A percentile compares a stretch with the other conserved stretches of the same genome.
These are phyloP conservation scores for Podospora pseudoanserina DNA, from an alignment of 495 filamentous ascomycete genomes.

Conservation along the genomic window DNA sequence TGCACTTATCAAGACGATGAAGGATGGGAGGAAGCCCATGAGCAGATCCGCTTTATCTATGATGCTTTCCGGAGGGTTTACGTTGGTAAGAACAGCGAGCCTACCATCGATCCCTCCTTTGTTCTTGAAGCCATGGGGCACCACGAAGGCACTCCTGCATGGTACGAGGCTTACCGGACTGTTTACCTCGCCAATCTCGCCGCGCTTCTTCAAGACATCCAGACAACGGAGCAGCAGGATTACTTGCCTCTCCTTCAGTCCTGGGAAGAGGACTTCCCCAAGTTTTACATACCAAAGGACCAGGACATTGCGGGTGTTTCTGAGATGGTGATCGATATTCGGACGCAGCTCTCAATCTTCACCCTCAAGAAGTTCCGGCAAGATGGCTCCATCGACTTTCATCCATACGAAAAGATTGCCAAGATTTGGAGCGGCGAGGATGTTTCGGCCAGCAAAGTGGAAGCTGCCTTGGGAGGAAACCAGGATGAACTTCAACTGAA, in stretches of 20 bases:
- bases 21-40: conserved; percentile 17
- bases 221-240: conserved; percentile 1
- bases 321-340: conserved; percentile 20
- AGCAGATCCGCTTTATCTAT: conserved; percentile 8
- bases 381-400: conserved; percentile 3
- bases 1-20: neutral
- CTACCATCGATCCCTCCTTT: conserved; percentile 16
- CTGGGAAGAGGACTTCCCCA: conserved; percentile 20
- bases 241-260: conserved; percentile 17
- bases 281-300: conserved; percentile 10
- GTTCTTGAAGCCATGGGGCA: conserved; percentile 16
- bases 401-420: conserved; percentile 15
- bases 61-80: conserved; percentile 15
- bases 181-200: conserved; percentile 23
- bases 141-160: conserved; percentile 2
- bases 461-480: conserved; percentile 12
- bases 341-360: conserved; percentile 24
- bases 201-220: conserved; percentile 21
- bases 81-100: conserved; percentile 7
- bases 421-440: conserved; percentile 22
- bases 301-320: neutral
- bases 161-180: conserved; percentile 6
- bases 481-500: conserved; percentile 17
- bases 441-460: conserved; percentile 14
- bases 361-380: conserved; percentile 12